These are phyloP conservation scores for Dactylonectria macrodidyma DNA, from an alignment of 2,329 filamentous ascomycete genomes.

Conservation along the genomic window DNA sequence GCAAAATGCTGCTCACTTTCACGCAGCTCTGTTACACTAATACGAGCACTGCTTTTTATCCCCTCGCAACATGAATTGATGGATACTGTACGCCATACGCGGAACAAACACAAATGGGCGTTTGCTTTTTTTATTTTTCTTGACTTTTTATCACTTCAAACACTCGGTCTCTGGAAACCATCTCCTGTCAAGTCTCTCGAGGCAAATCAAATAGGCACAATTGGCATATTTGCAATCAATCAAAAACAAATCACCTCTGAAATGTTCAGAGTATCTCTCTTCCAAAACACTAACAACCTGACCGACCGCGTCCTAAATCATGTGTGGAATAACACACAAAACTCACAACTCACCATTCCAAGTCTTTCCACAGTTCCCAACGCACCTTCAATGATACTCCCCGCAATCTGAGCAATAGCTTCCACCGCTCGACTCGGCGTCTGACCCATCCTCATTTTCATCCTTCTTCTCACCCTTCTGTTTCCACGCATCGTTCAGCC, in stretches of 20 bases:
- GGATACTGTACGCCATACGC: constrained; percentile 30
- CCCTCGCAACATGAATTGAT: constrained; percentile 29
- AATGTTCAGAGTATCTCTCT: background rate
- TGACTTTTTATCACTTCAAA: constrained; percentile 10
- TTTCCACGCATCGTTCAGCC: constrained; percentile 39
- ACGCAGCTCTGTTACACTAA: constrained; percentile 20
- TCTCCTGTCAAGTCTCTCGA: constrained; percentile 39
- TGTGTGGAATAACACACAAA: background rate
- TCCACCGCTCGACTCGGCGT: constrained; percentile 9
- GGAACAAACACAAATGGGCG: constrained; percentile 38
- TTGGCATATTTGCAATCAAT: background rate
- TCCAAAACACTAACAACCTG: background rate
- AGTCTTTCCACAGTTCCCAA: background rate
- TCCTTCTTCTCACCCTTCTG: constrained; percentile 32
- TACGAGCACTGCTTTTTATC: constrained; percentile 22
- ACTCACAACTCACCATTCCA: background rate
- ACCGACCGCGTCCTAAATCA: background rate
- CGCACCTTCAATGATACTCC: constrained; percentile 28
- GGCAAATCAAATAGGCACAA: constrained; percentile 23
- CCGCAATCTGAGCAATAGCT: constrained; percentile 28
- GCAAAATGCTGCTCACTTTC: background rate
- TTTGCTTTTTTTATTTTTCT: constrained; percentile 29
- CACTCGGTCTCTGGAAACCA: constrained; percentile 22
- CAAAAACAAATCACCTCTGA: background rate
- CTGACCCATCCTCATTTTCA: constrained; percentile 16